A percentile compares a stretch with the other conserved stretches of the same genome.
phyloP scores from a whole-genome alignment of 2,329 filamentous ascomycete genomes.

The Saccharata proteae region DNA sequence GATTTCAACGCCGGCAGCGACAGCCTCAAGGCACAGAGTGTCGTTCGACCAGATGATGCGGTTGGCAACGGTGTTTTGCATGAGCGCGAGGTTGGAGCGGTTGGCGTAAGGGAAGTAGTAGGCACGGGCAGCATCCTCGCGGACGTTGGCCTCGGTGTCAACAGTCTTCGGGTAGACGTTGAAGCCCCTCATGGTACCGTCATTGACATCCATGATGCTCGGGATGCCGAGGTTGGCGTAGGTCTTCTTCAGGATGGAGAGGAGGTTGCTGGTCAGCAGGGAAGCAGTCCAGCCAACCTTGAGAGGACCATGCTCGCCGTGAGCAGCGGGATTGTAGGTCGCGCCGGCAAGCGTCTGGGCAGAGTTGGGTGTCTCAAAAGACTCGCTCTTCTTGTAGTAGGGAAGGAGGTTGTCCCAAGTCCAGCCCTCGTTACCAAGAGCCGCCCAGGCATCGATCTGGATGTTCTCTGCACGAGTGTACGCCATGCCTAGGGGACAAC shows the following conservation, averaged over 20 bases:
- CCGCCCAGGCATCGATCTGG: conserved; percentile 23
- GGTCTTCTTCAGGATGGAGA: conserved; percentile 24
- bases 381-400: conserved; percentile 19
- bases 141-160: conserved; percentile 24
- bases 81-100: conserved; percentile 31
- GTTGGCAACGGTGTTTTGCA: conserved; percentile 31
- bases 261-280: conserved; percentile 15
- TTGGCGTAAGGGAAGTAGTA: conserved; percentile 32
- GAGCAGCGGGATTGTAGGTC: conserved; percentile 13
- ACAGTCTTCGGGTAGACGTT: conserved; percentile 31
- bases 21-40: conserved; percentile 2
- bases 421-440: conserved; percentile 22
- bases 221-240: conserved; percentile 22
- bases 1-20: conserved; percentile 17
- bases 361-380: conserved; percentile 14
- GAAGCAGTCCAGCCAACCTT: conserved; percentile 19
- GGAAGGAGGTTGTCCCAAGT: conserved; percentile 18
- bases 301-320: conserved; percentile 16
- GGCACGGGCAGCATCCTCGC: conserved; percentile 35
- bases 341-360: conserved; percentile 14
- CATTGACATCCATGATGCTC: conserved; percentile 31
- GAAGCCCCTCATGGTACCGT: conserved; percentile 33
- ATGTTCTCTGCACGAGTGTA: conserved; percentile 21
- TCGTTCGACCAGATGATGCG: conserved; percentile 25
- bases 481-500: conserved; percentile 16